Evolutionary conservation across 2,329 filamentous ascomycete genomes (phyloP).

Genomic region (Trichocomaceae sp.): DNA sequence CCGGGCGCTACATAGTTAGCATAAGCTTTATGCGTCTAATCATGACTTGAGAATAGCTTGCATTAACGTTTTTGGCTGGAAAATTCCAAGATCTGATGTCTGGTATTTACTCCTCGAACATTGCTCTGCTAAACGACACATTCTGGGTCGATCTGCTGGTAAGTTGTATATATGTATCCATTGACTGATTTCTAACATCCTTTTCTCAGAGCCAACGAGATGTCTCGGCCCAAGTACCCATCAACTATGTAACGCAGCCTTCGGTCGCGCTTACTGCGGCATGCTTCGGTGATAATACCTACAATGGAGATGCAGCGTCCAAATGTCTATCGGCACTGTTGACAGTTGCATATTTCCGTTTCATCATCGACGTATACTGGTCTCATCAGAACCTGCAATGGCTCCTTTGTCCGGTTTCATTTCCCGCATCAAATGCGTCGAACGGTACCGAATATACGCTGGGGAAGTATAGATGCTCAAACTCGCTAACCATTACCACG

Average conservation of each 20-base stretch:
- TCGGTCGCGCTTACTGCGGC: slow-evolving; percentile 52
- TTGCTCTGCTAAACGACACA: slow-evolving; percentile 10
- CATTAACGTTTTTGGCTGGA: not conserved
- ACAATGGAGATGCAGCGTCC: slow-evolving; percentile 45
- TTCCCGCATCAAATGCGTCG: slow-evolving; percentile 32
- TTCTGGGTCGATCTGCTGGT: slow-evolving; percentile 14
- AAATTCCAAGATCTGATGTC: slow-evolving; percentile 7
- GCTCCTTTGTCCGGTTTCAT: slow-evolving; percentile 55
- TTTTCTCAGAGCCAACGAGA: slow-evolving; percentile 53
- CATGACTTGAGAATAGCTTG: not conserved
- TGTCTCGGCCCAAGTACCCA: slow-evolving; percentile 51
- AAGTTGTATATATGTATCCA: not conserved
- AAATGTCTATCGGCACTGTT: slow-evolving; percentile 59
- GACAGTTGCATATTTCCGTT: slow-evolving; percentile 51
- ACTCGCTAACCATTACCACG: slow-evolving; percentile 45
- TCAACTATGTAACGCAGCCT: slow-evolving; percentile 56
- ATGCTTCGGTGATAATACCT: slow-evolving; percentile 52
- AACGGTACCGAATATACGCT: slow-evolving; percentile 37
- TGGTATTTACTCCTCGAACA: slow-evolving; percentile 10
- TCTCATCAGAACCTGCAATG: slow-evolving; percentile 48
- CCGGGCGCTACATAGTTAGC: too few relatives aligned
- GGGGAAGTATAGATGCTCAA: slow-evolving; percentile 52
- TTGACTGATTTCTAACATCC: not conserved
- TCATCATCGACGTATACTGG: slow-evolving; percentile 60
- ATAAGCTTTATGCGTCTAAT: not conserved